These are phyloP conservation scores for Hymenotorrendiella dingleyae DNA, from an alignment of 2,329 filamentous ascomycete species.

Conservation along the genomic window DNA sequence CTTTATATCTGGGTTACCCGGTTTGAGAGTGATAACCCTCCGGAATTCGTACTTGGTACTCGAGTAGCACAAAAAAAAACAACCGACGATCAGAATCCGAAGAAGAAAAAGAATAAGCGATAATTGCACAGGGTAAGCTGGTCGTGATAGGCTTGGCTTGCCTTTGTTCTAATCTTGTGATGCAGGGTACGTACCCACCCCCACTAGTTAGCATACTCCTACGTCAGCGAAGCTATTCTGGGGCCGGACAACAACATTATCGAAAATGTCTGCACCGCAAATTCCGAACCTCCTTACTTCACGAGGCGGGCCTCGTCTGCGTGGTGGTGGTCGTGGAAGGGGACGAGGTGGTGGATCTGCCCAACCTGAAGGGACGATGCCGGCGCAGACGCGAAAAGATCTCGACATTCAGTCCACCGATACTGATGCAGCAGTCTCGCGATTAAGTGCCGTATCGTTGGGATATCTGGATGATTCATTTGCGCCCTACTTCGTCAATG, in stretches of 20 bases:
- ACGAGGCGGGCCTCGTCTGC: constrained; percentile 39
- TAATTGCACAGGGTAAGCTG: too few relatives aligned
- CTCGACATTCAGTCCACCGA: constrained; percentile 81
- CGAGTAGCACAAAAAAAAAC: too few relatives aligned
- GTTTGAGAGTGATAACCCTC: too few relatives aligned
- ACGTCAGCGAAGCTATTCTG: background rate
- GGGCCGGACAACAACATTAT: background rate
- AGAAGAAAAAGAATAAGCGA: too few relatives aligned
- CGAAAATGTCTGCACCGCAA: constrained; percentile 59
- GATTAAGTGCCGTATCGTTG: constrained; percentile 78
- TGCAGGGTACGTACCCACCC: too few relatives aligned
- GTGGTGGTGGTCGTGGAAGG: constrained; percentile 25
- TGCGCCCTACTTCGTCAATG: constrained; percentile 61
- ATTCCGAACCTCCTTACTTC: constrained; percentile 73
- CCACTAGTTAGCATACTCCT: too few relatives aligned
- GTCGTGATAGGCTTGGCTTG: too few relatives aligned
- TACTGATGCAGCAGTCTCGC: constrained; percentile 81
- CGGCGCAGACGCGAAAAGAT: constrained; percentile 51
- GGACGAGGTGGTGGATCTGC: constrained; percentile 9
- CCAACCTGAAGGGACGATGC: constrained; percentile 6
- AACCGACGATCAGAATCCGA: too few relatives aligned
- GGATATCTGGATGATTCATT: constrained; percentile 83
- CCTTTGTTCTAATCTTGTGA: too few relatives aligned
- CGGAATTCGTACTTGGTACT: too few relatives aligned
- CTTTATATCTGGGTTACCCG: too few relatives aligned